Evolutionary conservation across 139 green algal genomes (phyloP).

Genomic region (Micromonas commoda): DNA sequence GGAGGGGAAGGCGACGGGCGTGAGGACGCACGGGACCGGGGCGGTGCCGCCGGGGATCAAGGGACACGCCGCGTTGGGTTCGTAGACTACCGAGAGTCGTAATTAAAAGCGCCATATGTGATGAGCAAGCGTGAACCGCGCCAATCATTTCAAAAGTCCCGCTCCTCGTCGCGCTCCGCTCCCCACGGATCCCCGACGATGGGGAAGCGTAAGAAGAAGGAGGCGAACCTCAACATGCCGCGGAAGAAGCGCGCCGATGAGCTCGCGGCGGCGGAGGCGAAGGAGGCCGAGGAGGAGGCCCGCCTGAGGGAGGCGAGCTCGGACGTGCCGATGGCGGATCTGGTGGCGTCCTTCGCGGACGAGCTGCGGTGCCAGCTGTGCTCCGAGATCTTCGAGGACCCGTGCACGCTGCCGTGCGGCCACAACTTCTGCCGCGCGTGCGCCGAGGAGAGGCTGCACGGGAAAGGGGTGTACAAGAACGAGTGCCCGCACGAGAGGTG

Average conservation of each 20-base stretch:
- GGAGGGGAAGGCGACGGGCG: background rate
- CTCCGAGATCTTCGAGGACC: background rate
- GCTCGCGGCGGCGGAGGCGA: too few relatives aligned
- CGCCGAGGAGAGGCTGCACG: background rate
- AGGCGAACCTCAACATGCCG: too few relatives aligned
- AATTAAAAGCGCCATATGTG: background rate
- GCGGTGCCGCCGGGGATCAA: background rate
- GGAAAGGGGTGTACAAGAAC: slow-evolving; percentile 13
- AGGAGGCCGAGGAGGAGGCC: background rate
- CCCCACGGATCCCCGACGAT: too few relatives aligned
- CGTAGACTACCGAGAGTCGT: background rate
- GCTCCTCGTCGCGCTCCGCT: background rate
- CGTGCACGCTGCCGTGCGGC: slow-evolving; percentile 7
- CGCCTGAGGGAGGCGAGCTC: background rate
- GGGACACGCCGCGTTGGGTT: background rate
- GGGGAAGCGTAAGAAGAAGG: too few relatives aligned
- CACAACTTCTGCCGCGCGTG: slow-evolving; percentile 21
- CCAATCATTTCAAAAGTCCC: background rate
- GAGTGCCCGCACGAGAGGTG: slow-evolving; percentile 5
- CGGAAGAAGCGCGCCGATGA: too few relatives aligned
- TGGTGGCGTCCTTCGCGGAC: background rate
- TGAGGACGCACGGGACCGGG: background rate
- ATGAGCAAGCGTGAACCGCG: too few relatives aligned
- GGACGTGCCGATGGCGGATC: background rate
- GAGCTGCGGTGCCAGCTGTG: slow-evolving; percentile 6